These are phyloP conservation scores for Microbotryomycetes sp. DNA, from an alignment of 1,284 basidiomycete species.

Conservation along the genomic window DNA sequence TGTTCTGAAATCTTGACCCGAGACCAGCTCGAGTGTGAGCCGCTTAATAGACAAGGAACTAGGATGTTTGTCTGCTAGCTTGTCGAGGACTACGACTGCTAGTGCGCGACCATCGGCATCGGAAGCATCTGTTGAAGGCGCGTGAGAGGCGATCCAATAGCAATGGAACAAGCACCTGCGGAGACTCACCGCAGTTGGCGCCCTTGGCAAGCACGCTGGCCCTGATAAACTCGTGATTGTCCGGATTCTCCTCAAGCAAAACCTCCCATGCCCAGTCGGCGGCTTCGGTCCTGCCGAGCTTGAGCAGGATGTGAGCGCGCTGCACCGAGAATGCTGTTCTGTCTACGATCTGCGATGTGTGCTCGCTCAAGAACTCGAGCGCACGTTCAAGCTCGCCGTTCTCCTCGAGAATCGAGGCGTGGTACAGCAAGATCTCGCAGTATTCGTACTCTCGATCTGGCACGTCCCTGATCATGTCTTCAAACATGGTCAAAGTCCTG, in stretches of 20 bases:
- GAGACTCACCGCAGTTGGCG: conserved; percentile 54
- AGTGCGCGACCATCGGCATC: conserved; percentile 50
- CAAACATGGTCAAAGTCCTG: conserved; percentile 56
- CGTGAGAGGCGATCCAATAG: conserved; percentile 1
- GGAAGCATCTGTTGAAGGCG: conserved; percentile 42
- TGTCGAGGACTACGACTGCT: conserved; percentile 54
- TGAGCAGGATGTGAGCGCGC: conserved; percentile 56
- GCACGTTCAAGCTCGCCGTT: conserved; percentile 50
- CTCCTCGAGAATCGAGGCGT: conserved; percentile 71
- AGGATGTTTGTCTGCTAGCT: conserved; percentile 58
- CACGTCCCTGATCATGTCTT: conserved; percentile 49
- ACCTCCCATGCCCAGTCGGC: conserved; percentile 70
- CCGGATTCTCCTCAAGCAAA: conserved; percentile 78
- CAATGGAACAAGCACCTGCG: conserved; percentile 10
- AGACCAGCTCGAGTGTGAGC: conserved; percentile 59
- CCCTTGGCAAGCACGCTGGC: conserved; percentile 63
- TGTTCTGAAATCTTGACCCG: conserved; percentile 59
- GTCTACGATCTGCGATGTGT: conserved; percentile 40
- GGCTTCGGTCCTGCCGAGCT: conserved; percentile 51
- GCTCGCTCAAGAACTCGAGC: conserved; percentile 57
- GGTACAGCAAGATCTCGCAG: conserved; percentile 76
- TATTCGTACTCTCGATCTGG: conserved; percentile 74
- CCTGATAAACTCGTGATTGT: conserved; percentile 71
- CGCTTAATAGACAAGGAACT: conserved; percentile 65
- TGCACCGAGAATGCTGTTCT: conserved; percentile 27